These are phyloP conservation scores for Podila horticola DNA, from an alignment of 192 early-diverging fungal genomes.

Conservation along the genomic window DNA sequence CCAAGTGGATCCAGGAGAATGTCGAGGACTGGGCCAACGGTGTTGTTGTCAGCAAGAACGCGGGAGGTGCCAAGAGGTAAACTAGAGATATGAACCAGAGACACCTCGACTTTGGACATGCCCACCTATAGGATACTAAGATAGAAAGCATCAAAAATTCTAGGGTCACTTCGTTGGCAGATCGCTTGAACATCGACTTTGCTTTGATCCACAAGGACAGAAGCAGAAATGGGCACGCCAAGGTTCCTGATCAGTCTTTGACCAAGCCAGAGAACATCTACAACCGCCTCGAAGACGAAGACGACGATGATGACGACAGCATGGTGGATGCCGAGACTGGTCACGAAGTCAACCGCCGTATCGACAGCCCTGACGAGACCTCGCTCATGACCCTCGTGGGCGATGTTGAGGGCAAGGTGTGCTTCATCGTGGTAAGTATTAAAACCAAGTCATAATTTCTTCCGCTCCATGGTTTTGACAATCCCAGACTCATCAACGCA, in stretches of 20 bases:
- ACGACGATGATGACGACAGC: conserved; percentile 60
- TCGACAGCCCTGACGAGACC: conserved; percentile 49
- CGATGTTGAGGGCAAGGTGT: conserved; percentile 85
- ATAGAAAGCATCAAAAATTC: neutral
- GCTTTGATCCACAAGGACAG: conserved; percentile 95
- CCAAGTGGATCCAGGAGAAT: conserved; percentile 82
- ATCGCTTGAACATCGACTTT: conserved; percentile 93
- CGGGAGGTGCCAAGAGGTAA: conserved; percentile 89
- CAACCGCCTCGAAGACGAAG: conserved; percentile 46
- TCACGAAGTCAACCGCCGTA: conserved; percentile 41
- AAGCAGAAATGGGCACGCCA: conserved; percentile 53
- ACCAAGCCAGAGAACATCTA: conserved; percentile 43
- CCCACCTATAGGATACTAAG: neutral
- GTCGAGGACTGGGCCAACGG: conserved; percentile 72
- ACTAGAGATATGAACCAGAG: no score
- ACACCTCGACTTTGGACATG: neutral
- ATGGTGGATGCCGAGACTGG: conserved; percentile 55
- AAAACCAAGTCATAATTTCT: neutral
- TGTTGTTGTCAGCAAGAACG: conserved; percentile 93
- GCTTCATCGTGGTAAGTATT: conserved; percentile 79
- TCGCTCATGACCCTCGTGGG: conserved; percentile 90
- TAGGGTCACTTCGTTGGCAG: conserved; percentile 94
- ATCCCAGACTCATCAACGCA: neutral
- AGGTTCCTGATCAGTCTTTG: conserved; percentile 21
- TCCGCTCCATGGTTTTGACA: no score